phyloP scores from a whole-genome alignment of 495 filamentous ascomycete genomes.

The Penicillium lagena region DNA sequence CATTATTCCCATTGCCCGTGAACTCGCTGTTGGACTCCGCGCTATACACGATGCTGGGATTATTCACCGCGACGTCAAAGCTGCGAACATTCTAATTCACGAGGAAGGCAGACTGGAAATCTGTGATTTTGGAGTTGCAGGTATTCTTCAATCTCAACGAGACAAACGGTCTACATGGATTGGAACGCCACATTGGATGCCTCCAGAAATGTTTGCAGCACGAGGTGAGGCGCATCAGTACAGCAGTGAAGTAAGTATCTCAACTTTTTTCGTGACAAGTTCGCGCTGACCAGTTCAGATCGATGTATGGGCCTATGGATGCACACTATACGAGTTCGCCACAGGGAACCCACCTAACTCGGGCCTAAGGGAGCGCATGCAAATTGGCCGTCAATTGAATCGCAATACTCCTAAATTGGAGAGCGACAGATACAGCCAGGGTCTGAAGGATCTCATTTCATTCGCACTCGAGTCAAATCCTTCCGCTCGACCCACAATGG shows the following conservation, averaged over 20 bases:
- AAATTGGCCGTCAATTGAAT: constrained; percentile 59
- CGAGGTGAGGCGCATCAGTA: constrained; percentile 42
- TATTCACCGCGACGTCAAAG: constrained; percentile 95
- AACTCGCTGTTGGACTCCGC: constrained; percentile 75
- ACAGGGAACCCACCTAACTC: constrained; percentile 75
- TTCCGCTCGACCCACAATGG: constrained; percentile 60
- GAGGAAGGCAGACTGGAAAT: constrained; percentile 84
- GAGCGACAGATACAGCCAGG: constrained; percentile 64
- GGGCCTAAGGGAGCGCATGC: constrained; percentile 37
- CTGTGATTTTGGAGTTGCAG: constrained; percentile 94
- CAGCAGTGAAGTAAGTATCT: constrained; percentile 44
- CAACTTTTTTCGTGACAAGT: neutral
- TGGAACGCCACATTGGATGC: constrained; percentile 96
- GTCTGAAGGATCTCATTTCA: constrained; percentile 68
- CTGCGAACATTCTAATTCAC: constrained; percentile 83
- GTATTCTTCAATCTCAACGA: constrained; percentile 70
- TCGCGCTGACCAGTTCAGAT: constrained; percentile 44
- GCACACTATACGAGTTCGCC: constrained; percentile 85
- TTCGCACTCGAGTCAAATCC: constrained; percentile 76
- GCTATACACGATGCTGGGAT: constrained; percentile 89
- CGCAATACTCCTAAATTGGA: constrained; percentile 61
- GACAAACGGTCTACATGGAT: constrained; percentile 91
- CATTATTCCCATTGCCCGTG: constrained; percentile 83
- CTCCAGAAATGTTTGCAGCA: constrained; percentile 69
- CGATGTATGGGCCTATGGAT: constrained; percentile 94